Base-by-base conservation (phyloP, 495 filamentous ascomycete species). In the Wilcoxina mikolae region DNA sequence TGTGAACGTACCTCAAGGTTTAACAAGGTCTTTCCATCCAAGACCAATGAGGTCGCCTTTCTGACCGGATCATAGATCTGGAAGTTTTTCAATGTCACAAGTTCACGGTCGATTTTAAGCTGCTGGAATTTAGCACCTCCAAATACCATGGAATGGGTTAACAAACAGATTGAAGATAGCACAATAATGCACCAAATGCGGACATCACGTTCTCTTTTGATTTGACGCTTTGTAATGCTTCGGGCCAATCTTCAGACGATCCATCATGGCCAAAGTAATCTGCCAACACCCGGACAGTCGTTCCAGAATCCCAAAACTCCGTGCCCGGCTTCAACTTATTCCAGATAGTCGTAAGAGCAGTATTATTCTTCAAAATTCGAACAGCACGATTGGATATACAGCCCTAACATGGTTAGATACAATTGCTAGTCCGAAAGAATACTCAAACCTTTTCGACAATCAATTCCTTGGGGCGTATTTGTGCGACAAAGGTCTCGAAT, bases 341-440 rank as follows among this genome's bases (percentile, higher is more conserved):
- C 88, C 89, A 95, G 58, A 96, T 84, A 0, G 93, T 95, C 1
- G 84, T 94, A 0, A 88, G 90, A 1, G 77, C 75, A 4, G 88
- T 95, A 65, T 91, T 96, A 68, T 93, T 95, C 69, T 95, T 96
- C 58, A 99, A 68, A 47, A 96, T 96, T n/a, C 91, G 85, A 56
- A 91, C 62, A 1, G 84, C 84, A 65, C 87, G 89, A 15, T 80
- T 78, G 0, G 90, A 94, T 35, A 95, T 73, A 48, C 73, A 80
- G 4, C 61, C n/a, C n/a, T n/a, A n/a, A n/a, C n/a, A n/a, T n/a
- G n/a, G 54, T 58, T 61, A 33, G 43, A 17, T 22, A 51, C 22
- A n/a, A 18, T 26, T 4, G n/a, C 7, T 12, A 11, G 18, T 45
- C 45, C 20, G 3, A 4, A 60, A 26, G 15, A 39, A 26, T 29